Evolutionary conservation across 2,329 filamentous ascomycete species (phyloP).

Genomic region (Clonostachys byssicola): DNA sequence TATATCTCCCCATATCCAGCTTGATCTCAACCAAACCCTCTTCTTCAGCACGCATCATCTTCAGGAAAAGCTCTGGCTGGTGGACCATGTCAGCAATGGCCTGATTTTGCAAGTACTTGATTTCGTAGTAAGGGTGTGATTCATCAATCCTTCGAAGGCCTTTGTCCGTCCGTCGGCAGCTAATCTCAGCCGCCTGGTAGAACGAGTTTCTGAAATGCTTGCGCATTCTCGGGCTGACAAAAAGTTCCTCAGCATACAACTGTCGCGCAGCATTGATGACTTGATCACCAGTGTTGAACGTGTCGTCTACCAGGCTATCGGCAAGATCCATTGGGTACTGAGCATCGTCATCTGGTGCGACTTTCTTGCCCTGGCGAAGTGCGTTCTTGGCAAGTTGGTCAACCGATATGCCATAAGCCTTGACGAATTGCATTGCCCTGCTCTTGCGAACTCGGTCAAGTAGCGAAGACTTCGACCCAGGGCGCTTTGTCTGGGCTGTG

Average conservation of each 20-base stretch:
- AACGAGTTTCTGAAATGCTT: constrained; percentile 80
- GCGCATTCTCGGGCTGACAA: constrained; percentile 82
- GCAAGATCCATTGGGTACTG: constrained; percentile 83
- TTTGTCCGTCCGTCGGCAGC: constrained; percentile 89
- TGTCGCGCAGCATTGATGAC: constrained; percentile 77
- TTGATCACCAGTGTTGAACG: constrained; percentile 71
- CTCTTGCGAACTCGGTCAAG: constrained; percentile 82
- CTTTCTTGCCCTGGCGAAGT: constrained; percentile 70
- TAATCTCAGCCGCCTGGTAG: constrained; percentile 79
- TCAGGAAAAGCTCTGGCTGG: constrained; percentile 84
- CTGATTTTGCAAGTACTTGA: constrained; percentile 93
- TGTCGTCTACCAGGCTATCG: constrained; percentile 68
- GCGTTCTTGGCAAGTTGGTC: constrained; percentile 87
- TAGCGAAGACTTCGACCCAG: constrained; percentile 74
- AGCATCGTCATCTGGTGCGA: constrained; percentile 79
- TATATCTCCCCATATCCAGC: constrained; percentile 70
- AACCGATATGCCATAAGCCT: constrained; percentile 84
- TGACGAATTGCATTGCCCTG: constrained; percentile 76
- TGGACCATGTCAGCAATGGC: constrained; percentile 76
- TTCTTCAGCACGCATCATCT: constrained; percentile 96
- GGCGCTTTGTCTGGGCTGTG: constrained; percentile 67
- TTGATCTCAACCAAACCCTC: constrained; percentile 88
- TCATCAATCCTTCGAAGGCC: constrained; percentile 91
- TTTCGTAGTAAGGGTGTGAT: constrained; percentile 92
- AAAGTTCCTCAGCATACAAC: constrained; percentile 89